Evolutionary conservation across 495 filamentous ascomycete genomes (phyloP), one percentile per base, ranked within the genome.

Genomic region (Ramalina intermedia): DNA sequence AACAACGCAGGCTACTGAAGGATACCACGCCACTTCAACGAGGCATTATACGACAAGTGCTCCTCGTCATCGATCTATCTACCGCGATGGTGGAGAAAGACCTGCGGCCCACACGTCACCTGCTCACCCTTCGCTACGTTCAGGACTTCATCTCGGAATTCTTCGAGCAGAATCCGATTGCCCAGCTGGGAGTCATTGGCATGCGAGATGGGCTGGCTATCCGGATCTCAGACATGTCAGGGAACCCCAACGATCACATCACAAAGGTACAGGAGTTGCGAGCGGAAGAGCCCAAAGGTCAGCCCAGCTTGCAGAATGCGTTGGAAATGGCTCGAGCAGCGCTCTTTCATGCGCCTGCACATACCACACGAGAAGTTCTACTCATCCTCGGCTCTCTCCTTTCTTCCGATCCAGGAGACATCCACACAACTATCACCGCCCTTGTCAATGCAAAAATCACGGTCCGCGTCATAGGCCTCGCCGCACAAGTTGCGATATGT

Each of bases 91-190:
- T 76, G 13, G 91, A 96, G 65, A 96, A 96, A 23, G 91, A 98
- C 56, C 71, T 96, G 29, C 78, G 86, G 13, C 91, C 91, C 6
- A 95, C 76, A 17, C 77, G 90, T 29, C 87, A 90, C 62, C 74
- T 86, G 38, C 72, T 94, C 36, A 80, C 80, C 8, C 73, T 96
- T 51, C 80, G 80, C 55, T 93, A 89, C 67, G 84, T 88, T 41
- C 74, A 82, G 51, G 82, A 85, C 50, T 96, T 95, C 61, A 82
- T 96, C 36, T 74, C 80, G 41, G 93, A 96, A 55, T 98, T 87
- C 66, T 98, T 96, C 61, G 90, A 96, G 63, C 91, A 98, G 63
- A 98, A 98, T 52, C 91, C 91, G n/a, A 96, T 98, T 62, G 91
- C 86, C 26, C 93, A 98, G 60, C 72, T 98, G 36, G 87, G 83